Base-by-base conservation (phyloP, 75 land plant genomes). In the Adiantum capillusveneris region DNA sequence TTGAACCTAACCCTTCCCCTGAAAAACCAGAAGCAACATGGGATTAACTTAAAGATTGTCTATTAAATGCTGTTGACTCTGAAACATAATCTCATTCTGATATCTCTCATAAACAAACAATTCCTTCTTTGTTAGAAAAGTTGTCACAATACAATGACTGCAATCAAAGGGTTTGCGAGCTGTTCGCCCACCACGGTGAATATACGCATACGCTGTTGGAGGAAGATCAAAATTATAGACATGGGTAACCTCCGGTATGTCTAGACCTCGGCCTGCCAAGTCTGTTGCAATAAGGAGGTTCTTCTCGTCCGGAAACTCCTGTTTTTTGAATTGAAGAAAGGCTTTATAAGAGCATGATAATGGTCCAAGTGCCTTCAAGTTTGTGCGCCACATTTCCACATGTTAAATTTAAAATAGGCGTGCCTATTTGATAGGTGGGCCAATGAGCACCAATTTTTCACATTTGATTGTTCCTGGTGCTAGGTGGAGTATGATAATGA, bases 141-240 rank as follows among this genome's bases (percentile, higher is more conserved):
- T 88, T 18, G 90, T 93, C 29, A 93, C 85, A 7, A 59, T 66
- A 53, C 84, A 76, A 50, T 54, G 60, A 17, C 76, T 65, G 20
- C 79, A 73, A 18, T 85, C 75, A 48, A 93, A 82, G 29, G 95
- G 98, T 31, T 75, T 76, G 50, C 98, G 76, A 25, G 76, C 84
- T 29, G 98, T 89, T 56, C 98, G 59, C 17, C 98, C 98, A 53
- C 96, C 98, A 27, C 98, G 80, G 60, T 93, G 98, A 24, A 93
- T 70, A 73, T 93, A 93, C 43, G 82, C 78, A 1, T 77, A 65
- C 14, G 86, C 86, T 62, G 73, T 68, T 61, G 68, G 68, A 16
- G 98, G 98, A 46, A 84, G 74, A 63, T 89, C 96, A 67, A 83
- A 81, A 63, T 93, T 93, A 79, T 93, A 93, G 54, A 93, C 75